Evolutionary conservation across 2,329 filamentous ascomycete species (phyloP).

Genomic region (Ceratocystis cubensis): DNA sequence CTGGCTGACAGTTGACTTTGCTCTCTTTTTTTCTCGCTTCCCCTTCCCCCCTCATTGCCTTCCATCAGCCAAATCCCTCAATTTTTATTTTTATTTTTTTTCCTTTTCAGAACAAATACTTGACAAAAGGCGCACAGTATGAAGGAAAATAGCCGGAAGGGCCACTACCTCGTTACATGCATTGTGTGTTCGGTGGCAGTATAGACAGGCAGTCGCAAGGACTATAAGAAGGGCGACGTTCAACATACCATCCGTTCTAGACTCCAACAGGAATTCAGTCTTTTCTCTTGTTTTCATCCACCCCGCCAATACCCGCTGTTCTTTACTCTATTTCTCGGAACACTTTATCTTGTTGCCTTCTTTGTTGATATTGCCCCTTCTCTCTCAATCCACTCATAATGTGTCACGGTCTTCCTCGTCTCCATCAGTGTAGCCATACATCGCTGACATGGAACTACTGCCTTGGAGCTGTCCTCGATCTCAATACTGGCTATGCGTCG

Average conservation of each 20-base stretch:
- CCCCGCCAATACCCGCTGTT: neutral
- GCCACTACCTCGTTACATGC: neutral
- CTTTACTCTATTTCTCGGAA: neutral
- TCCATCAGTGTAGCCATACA: conserved; percentile 42
- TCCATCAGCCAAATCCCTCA: neutral
- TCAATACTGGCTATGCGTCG: conserved; percentile 38
- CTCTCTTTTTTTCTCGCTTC: neutral
- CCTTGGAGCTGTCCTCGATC: conserved; percentile 35
- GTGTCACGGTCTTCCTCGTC: conserved; percentile 43
- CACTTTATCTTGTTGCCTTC: neutral
- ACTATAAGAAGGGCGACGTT: neutral
- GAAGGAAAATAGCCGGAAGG: neutral
- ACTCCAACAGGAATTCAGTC: neutral
- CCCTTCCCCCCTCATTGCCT: neutral
- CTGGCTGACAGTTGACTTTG: neutral
- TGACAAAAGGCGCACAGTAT: neutral
- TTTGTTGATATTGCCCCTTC: neutral
- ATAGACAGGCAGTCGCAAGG: neutral
- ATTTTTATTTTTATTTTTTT: no score
- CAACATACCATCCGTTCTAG: neutral
- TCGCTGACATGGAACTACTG: conserved; percentile 46
- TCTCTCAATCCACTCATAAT: conserved; percentile 28
- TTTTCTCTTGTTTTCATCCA: neutral
- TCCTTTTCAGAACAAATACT: neutral
- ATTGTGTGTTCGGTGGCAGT: no score